Evolutionary conservation across 164 flowering plant genomes (phyloP).

Genomic region (Nelumbo lutea): DNA sequence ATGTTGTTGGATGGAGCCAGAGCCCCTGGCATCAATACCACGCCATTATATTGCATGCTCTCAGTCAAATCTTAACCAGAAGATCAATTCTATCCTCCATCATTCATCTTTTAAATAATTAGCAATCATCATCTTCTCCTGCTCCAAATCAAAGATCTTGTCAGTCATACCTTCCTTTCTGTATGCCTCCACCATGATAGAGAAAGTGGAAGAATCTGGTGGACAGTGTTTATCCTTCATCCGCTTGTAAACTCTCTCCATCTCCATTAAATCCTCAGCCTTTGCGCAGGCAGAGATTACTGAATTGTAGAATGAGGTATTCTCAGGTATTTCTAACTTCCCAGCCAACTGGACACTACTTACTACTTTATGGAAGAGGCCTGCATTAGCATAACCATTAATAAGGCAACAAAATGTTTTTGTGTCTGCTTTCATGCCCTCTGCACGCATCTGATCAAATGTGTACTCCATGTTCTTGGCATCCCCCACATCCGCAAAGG

Average conservation of each 20-base stretch:
- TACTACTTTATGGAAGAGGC: conserved; percentile 80
- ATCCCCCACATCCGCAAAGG: conserved; percentile 87
- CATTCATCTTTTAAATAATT: conserved; percentile 19
- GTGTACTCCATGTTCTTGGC: conserved; percentile 88
- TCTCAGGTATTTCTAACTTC: conserved; percentile 70
- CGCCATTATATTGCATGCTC: background rate
- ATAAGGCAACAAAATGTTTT: conserved; percentile 93
- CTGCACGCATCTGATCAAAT: conserved; percentile 91
- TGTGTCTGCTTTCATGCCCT: conserved; percentile 82
- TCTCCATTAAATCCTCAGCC: conserved; percentile 90
- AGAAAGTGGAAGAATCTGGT: conserved; percentile 52
- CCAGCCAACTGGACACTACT: conserved; percentile 72
- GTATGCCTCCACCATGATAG: conserved; percentile 76
- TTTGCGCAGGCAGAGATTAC: conserved; percentile 85
- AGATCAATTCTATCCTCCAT: conserved; percentile 1
- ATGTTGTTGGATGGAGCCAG: background rate
- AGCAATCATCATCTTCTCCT: conserved; percentile 33
- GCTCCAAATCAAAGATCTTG: conserved; percentile 73
- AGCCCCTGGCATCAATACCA: background rate
- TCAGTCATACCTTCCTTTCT: conserved; percentile 79
- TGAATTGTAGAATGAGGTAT: conserved; percentile 70
- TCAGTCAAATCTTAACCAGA: conserved; percentile 6
- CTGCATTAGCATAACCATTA: conserved; percentile 82
- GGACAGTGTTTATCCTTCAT: conserved; percentile 70
- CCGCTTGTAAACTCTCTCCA: conserved; percentile 75